phyloP scores from a whole-genome alignment of 2,329 filamentous ascomycete species.

The Pseudopithomyces chartarum region DNA sequence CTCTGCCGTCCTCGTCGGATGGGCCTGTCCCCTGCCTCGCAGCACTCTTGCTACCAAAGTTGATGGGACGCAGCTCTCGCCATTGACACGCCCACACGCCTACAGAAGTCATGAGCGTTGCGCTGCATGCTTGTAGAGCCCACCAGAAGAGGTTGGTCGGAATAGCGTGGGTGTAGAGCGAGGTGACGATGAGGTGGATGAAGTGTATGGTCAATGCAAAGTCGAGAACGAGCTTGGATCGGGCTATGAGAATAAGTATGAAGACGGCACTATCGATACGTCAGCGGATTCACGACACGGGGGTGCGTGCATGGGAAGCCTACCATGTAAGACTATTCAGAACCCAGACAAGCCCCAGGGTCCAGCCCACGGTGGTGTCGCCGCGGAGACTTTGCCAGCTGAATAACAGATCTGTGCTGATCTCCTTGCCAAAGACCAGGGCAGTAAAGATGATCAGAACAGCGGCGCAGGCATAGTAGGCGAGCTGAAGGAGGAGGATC shows the following conservation, averaged over 20 bases:
- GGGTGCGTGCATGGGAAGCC: slow-evolving; percentile 27
- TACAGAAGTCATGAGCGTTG: slow-evolving; percentile 68
- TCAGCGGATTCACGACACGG: slow-evolving; percentile 15
- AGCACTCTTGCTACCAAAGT: slow-evolving; percentile 69
- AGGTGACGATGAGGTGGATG: slow-evolving; percentile 77
- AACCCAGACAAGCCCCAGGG: slow-evolving; percentile 69
- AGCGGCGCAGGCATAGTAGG: slow-evolving; percentile 67
- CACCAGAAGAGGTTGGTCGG: slow-evolving; percentile 88
- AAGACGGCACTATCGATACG: slow-evolving; percentile 70
- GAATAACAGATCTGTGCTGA: slow-evolving; percentile 64
- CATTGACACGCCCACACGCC: slow-evolving; percentile 92
- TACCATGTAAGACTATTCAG: slow-evolving; percentile 69
- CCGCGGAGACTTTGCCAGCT: slow-evolving; percentile 68
- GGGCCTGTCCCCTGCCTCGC: slow-evolving; percentile 24
- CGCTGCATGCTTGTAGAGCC: slow-evolving; percentile 67
- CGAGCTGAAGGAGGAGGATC: slow-evolving; percentile 67
- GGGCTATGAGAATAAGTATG: slow-evolving; percentile 80
- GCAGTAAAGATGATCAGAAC: slow-evolving; percentile 70
- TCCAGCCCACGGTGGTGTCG: slow-evolving; percentile 73
- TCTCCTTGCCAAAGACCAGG: slow-evolving; percentile 65
- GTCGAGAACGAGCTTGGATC: slow-evolving; percentile 92
- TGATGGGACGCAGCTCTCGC: slow-evolving; percentile 85
- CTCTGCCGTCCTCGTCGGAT: slow-evolving; percentile 43
- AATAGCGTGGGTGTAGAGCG: slow-evolving; percentile 76
- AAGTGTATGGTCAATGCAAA: slow-evolving; percentile 90